A percentile compares a stretch with the other conserved stretches of the same genome.
Evolutionary conservation across 2,329 filamentous ascomycete species (phyloP).

Genomic region (Cordyceps farinosa): DNA sequence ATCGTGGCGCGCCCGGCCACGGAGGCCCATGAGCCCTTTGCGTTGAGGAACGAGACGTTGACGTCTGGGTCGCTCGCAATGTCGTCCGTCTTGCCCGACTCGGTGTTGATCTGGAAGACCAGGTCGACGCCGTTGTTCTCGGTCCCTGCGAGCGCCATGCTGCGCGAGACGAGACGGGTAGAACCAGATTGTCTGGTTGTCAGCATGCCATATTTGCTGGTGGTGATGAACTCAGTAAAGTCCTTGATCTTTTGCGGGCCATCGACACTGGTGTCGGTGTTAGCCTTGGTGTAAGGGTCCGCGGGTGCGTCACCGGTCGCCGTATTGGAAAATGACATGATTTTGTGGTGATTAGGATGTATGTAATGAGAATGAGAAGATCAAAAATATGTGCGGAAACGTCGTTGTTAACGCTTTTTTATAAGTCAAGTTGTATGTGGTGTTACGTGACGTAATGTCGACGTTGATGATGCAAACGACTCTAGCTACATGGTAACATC

Average conservation of each 20-base stretch:
- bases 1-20: slow-evolving; percentile 70
- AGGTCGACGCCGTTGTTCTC: slow-evolving; percentile 76
- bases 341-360: slow-evolving; percentile 17
- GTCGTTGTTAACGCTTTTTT: neutral
- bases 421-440: neutral
- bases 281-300: slow-evolving; percentile 78
- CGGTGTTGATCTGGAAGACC: slow-evolving; percentile 88
- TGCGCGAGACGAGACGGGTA: slow-evolving; percentile 70
- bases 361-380: neutral
- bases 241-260: slow-evolving; percentile 74
- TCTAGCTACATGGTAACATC: neutral
- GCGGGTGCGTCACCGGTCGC: slow-evolving; percentile 58
- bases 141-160: slow-evolving; percentile 79
- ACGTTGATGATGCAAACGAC: slow-evolving; percentile 14
- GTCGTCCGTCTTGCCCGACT: slow-evolving; percentile 64
- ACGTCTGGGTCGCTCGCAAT: slow-evolving; percentile 20
- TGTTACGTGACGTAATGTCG: slow-evolving; percentile 16
- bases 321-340: slow-evolving; percentile 51
- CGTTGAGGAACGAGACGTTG: slow-evolving; percentile 73
- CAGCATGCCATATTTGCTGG: slow-evolving; percentile 84
- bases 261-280: slow-evolving; percentile 57
- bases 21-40: slow-evolving; percentile 79
- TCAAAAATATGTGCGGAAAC: neutral
- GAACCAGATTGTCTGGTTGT: slow-evolving; percentile 67
- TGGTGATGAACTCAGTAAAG: slow-evolving; percentile 65